phyloP scores from a whole-genome alignment of 2,329 filamentous ascomycete genomes.

The Paecilomyces dactylethromorphus region DNA sequence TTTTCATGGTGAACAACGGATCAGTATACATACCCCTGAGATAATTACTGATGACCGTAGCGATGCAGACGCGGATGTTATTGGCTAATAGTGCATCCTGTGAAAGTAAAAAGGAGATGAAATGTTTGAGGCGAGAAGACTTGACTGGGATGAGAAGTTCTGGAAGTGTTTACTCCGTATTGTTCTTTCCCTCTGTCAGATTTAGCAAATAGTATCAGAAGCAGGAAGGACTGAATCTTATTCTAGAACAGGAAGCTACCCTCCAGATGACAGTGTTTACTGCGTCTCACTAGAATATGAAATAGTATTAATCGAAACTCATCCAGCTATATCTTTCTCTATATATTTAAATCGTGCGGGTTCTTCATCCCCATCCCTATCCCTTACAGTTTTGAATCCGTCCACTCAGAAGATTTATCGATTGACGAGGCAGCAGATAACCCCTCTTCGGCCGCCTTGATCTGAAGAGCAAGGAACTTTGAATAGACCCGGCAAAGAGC shows the following conservation, averaged over 20 bases:
- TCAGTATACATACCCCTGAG: not conserved
- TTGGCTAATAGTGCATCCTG: not conserved
- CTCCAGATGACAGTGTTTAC: not conserved
- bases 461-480: constrained; percentile 44
- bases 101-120: not conserved
- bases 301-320: not conserved
- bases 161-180: not conserved
- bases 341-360: not conserved
- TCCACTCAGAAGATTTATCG: not conserved
- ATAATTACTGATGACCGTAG: not conserved
- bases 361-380: not conserved
- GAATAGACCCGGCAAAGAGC: constrained; percentile 58
- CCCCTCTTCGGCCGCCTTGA: constrained; percentile 40
- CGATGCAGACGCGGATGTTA: not conserved
- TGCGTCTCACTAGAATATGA: not conserved
- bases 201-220: not conserved
- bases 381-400: not conserved
- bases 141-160: not conserved
- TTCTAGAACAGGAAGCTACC: not conserved
- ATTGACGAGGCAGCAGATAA: constrained; percentile 13
- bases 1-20: not conserved
- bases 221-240: not conserved
- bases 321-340: not conserved
- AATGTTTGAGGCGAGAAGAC: not conserved
- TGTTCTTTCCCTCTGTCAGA: not conserved